These are phyloP conservation scores for Claviceps lovelessii DNA, from an alignment of 2,329 filamentous ascomycete species.

Conservation along the genomic window DNA sequence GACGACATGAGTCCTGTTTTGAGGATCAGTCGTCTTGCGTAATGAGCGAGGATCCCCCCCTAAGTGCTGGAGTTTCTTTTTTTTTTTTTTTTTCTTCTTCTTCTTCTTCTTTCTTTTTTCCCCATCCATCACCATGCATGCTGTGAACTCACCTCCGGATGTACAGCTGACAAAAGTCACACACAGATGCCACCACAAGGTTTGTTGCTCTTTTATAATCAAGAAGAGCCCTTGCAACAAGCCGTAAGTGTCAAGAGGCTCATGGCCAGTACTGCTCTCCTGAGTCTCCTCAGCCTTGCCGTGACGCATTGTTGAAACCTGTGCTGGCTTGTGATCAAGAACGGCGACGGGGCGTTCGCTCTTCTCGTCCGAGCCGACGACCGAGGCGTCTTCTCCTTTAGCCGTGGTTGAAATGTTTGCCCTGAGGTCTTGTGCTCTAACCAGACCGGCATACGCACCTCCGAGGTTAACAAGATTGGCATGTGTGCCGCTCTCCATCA, in stretches of 20 bases:
- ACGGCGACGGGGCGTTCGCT: background rate
- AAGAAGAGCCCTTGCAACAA: constrained; percentile 16
- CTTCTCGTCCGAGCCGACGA: constrained; percentile 6
- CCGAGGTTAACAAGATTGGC: constrained; percentile 34
- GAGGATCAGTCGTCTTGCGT: background rate
- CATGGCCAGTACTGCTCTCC: background rate
- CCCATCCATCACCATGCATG: background rate
- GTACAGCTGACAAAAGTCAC: constrained; percentile 11
- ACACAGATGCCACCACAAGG: constrained; percentile 12
- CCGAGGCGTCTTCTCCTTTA: constrained; percentile 2
- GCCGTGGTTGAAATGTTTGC: constrained; percentile 3
- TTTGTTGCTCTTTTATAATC: constrained; percentile 17
- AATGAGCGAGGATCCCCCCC: no score
- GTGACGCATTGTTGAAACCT: background rate
- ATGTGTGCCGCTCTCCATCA: constrained; percentile 49
- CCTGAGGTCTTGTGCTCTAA: constrained; percentile 28
- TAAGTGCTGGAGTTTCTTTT: no score
- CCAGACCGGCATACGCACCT: constrained; percentile 37
- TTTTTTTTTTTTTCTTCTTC: no score
- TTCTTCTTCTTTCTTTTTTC: no score
- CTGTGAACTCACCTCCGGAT: constrained; percentile 13
- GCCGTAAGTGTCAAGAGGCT: constrained; percentile 6
- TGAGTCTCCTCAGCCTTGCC: background rate
- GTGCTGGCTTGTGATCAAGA: constrained; percentile 9
- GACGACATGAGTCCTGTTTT: constrained; percentile 24